Evolutionary conservation across 805 yeast species (phyloP).

Genomic region (Pichia eremophila): DNA sequence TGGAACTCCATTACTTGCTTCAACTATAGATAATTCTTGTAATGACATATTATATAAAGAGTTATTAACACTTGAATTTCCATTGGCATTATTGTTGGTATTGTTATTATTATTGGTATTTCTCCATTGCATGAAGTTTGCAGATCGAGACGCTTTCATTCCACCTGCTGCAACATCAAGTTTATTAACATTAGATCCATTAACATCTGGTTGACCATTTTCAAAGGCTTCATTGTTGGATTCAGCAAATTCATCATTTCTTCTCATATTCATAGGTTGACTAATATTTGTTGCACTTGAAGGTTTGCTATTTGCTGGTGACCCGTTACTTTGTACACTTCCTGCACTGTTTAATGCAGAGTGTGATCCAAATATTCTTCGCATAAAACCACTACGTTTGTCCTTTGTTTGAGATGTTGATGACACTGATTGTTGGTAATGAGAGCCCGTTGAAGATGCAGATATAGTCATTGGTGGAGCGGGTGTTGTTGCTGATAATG

Average conservation of each 20-base stretch:
- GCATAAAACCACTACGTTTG: slow-evolving; percentile 21
- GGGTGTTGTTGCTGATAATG: background rate
- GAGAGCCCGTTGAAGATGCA: background rate
- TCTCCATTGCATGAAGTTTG: slow-evolving; percentile 32
- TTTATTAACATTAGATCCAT: background rate
- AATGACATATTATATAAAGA: slow-evolving; percentile 41
- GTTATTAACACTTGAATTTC: slow-evolving; percentile 7
- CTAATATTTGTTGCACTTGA: slow-evolving; percentile 21
- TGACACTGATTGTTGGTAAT: slow-evolving; percentile 1
- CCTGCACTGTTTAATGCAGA: slow-evolving; percentile 3
- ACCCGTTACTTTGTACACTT: background rate
- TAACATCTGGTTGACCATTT: background rate
- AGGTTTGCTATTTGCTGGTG: slow-evolving; percentile 3
- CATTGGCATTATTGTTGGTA: slow-evolving; percentile 2
- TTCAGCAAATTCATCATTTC: slow-evolving; percentile 16
- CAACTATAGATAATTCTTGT: slow-evolving; percentile 53
- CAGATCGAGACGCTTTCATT: slow-evolving; percentile 40
- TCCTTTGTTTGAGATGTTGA: slow-evolving; percentile 2
- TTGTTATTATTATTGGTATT: slow-evolving; percentile 11
- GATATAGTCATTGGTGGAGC: background rate
- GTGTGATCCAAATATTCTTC: slow-evolving; percentile 22
- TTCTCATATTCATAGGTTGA: slow-evolving; percentile 25
- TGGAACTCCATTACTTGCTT: slow-evolving; percentile 52
- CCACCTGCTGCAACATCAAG: slow-evolving; percentile 12
- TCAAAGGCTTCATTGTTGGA: background rate